Evolutionary conservation across 257 asterid genomes (phyloP), one percentile per base, ranked within the genome.

Genomic region (Cordia subcordata): DNA sequence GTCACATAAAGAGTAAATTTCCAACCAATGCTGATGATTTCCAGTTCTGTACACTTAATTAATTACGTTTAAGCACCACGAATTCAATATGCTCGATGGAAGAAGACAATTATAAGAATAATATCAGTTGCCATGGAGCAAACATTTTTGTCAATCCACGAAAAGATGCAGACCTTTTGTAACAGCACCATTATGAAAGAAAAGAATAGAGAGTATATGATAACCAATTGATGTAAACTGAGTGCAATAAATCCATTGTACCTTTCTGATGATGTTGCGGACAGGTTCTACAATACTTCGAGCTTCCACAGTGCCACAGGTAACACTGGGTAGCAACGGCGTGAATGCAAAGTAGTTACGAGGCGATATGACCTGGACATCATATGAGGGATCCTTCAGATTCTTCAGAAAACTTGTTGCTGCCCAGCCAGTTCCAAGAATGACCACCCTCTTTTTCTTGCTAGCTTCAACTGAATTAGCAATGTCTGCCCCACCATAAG

Each of bases 341-440:
- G 96, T 92, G 81, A 92, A 92, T 10, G 96, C 94, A 49, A 92
- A 92, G 79, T 88, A 88, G 76, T 92, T 92, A 62, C 99, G 94
- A 9, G 99, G 96, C 37, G 99, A 92, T 75, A 92, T 88, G 68
- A 92, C 99, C 74, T 86, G 93, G 60, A 92, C 86, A 53, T 92
- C 90, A 51, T 92, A 92, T 0, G 85, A 76, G 61, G 99, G 65
- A 64, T 80, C 83, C 67, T 86, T 92, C 60, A 88, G 76, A 74
- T 66, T 82, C 77, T 78, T 88, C 83, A 92, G 67, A 71, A 88
- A 92, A 74, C 96, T 92, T 27, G 93, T 84, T 69, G 94, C 96
- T 45, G 96, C 98, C 98, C 98, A 92, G 67, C 96, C 98, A 81
- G 98, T 85, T 76, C 99, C 99, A 49, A 92, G 94, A 42, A 92